Percentiles rank a stretch among this genome's conserved stretches.
phyloP scores from a whole-genome alignment of 1,284 basidiomycete genomes.

The Trichosporon asahii region DNA sequence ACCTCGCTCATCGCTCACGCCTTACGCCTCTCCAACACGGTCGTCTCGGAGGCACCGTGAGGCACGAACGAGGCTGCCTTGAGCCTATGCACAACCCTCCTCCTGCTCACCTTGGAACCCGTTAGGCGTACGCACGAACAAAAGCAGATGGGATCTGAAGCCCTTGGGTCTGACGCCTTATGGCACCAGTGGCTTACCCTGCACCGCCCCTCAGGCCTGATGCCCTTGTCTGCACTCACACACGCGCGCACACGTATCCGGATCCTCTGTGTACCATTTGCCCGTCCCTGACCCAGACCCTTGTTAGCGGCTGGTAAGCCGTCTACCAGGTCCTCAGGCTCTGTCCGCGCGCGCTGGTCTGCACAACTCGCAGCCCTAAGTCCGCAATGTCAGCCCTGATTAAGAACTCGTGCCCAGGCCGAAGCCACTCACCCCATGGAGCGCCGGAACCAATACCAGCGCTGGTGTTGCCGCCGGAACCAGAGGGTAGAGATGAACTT shows the following conservation, averaged over 20 bases:
- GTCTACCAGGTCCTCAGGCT: slow-evolving; percentile 2
- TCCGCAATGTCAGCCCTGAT: slow-evolving; percentile 19
- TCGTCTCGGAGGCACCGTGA: slow-evolving; percentile 1
- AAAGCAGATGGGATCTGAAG: background rate
- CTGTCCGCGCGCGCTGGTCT: slow-evolving; percentile 14
- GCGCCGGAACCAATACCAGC: slow-evolving; percentile 10
- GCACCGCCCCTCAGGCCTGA: background rate
- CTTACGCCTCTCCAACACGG: background rate
- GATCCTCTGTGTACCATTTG: background rate
- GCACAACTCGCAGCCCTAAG: slow-evolving; percentile 19
- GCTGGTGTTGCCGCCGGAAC: background rate
- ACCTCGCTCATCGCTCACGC: background rate
- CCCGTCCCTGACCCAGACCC: slow-evolving; percentile 6
- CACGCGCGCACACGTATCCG: slow-evolving; percentile 5
- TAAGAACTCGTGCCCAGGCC: background rate
- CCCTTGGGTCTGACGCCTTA: background rate
- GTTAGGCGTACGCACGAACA: background rate
- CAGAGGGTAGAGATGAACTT: background rate
- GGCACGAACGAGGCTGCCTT: background rate
- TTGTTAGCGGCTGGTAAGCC: background rate
- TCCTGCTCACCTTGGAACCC: background rate
- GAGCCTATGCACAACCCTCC: background rate
- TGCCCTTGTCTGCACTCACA: background rate
- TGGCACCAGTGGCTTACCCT: background rate
- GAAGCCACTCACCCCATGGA: slow-evolving; percentile 14